These are phyloP conservation scores for Pleurotus citrinopileatus DNA, from an alignment of 768 basidiomycete species.

Conservation along the genomic window DNA sequence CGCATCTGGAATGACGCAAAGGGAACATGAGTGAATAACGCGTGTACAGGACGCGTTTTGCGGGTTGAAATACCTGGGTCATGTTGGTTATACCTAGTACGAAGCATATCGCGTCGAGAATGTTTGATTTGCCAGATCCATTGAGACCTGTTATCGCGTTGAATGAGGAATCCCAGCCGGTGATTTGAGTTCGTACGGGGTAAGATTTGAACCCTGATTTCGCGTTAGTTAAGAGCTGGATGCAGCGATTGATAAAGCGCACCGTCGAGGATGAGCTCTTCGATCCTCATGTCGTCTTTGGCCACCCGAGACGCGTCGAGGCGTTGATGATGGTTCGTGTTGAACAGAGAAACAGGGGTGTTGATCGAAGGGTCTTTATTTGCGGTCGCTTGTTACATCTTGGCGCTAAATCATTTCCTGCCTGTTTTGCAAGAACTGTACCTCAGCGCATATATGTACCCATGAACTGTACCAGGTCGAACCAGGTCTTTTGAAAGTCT, in stretches of 20 bases:
- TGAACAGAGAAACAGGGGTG: neutral
- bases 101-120: slow-evolving; percentile 98
- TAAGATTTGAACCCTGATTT: slow-evolving; percentile 92
- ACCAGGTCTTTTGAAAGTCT: no score
- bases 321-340: neutral
- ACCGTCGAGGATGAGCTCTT: slow-evolving; percentile 95
- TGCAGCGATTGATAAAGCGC: slow-evolving; percentile 7
- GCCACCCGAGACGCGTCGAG: neutral
- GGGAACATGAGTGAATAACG: slow-evolving; percentile 13
- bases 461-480: no score
- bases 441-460: no score
- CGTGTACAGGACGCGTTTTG: slow-evolving; percentile 1
- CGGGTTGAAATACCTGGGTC: slow-evolving; percentile 61
- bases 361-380: neutral
- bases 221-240: neutral
- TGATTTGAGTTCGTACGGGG: slow-evolving; percentile 92
- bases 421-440: no score
- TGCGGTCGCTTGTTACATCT: neutral
- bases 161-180: slow-evolving; percentile 97
- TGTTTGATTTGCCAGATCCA: slow-evolving; percentile 98
- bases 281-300: slow-evolving; percentile 68
- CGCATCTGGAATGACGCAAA: slow-evolving; percentile 61
- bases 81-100: slow-evolving; percentile 98
- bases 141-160: slow-evolving; percentile 97
- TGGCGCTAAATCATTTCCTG: no score